phyloP scores from a whole-genome alignment of 371 early-diverging fungal species.

The Apophysomyces ossiformis region DNA sequence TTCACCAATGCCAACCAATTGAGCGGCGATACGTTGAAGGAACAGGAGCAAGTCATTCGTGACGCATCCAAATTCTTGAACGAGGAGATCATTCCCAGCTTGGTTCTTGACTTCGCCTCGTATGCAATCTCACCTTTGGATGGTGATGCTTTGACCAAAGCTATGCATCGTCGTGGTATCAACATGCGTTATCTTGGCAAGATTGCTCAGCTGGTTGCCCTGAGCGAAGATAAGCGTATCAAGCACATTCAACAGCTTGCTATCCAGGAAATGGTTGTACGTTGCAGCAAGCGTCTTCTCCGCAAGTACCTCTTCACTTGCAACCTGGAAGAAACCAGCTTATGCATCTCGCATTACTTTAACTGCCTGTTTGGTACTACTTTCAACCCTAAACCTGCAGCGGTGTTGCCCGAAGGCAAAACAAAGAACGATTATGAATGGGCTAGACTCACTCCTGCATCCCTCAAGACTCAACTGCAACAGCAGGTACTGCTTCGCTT shows the following conservation, averaged over 20 bases:
- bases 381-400: conserved; percentile 61
- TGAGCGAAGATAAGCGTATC: conserved; percentile 61
- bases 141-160: conserved; percentile 77
- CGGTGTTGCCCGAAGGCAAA: conserved; percentile 35
- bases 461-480: conserved; percentile 59
- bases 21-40: conserved; percentile 32
- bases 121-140: conserved; percentile 82
- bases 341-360: conserved; percentile 80
- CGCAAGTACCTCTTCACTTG: conserved; percentile 67
- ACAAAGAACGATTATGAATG: conserved; percentile 48
- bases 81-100: conserved; percentile 68
- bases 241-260: conserved; percentile 59
- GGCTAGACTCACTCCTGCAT: conserved; percentile 64
- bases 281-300: conserved; percentile 84
- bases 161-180: conserved; percentile 93
- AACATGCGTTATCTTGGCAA: conserved; percentile 96
- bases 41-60: conserved; percentile 67
- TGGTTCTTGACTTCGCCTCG: conserved; percentile 78
- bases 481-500: conserved; percentile 73
- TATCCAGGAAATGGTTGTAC: conserved; percentile 86
- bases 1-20: conserved; percentile 62
- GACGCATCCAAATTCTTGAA: conserved; percentile 79
- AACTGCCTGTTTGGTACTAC: conserved; percentile 78
- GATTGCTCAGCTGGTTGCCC: conserved; percentile 64
- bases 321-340: conserved; percentile 58